Base-by-base conservation (phyloP, 2,329 filamentous ascomycete species). In the Colletotrichum cereale region DNA sequence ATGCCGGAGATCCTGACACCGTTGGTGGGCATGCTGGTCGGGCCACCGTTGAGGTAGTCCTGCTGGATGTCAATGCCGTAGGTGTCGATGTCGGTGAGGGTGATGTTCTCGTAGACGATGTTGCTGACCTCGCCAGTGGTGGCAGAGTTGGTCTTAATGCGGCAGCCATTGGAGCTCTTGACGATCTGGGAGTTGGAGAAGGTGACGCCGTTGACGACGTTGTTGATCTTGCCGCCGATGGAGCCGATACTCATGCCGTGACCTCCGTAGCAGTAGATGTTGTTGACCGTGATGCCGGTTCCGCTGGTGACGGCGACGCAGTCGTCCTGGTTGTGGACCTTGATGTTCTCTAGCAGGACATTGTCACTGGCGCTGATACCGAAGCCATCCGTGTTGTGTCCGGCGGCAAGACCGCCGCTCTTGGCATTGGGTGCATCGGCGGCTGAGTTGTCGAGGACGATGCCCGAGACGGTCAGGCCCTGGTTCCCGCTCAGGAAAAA, bases 191-290 rank as follows among this genome's bases (percentile, higher is more conserved):
- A 82, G 11, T 80, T 78, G 16, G 77, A 77, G 29, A 85, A 82
- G 44, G 82, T 81, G 31, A 85, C 73, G 64, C 86, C 84, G 61
- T 79, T 74, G 21, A 86, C 84, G 0, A 77, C 78, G 69, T 86
- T 84, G n/a, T 78, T 76, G 52, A 57, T 66, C 10, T 75, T 75
- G 48, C 81, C 81, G 0, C 84, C 85, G 7, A 86, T 76, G 2
- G 82, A 84, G 5, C 85, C 85, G 6, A 87, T 84, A 1, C 82
- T 85, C 11, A 87, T 74, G 10, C 85, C 84, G 57, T 86, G 85
- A 11, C 82, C 84, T 21, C 84, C 84, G 3, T 78, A 82, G 75
- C 85, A 87, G 47, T 80, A 82, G 31, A 86, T 79, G 5, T 77
- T 78, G 21, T 78, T 75, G 6, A 86, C 82, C 2, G 79, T 81